Base-by-base conservation (phyloP, 257 asterid species). In the Rhazya stricta region DNA sequence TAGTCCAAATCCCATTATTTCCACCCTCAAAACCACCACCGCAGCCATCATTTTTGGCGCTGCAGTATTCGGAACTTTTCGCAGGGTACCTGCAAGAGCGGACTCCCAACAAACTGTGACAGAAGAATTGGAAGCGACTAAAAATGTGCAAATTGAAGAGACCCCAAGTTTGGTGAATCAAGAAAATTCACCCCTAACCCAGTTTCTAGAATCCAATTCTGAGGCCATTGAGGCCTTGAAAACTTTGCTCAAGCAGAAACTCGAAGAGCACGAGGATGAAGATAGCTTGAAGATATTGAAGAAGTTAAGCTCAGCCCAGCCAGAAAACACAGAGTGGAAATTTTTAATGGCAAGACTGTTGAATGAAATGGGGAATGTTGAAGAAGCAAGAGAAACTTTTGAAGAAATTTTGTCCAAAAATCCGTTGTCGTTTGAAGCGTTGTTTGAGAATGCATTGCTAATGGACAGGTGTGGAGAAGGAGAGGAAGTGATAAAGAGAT, bases 391-490 rank as follows among this genome's bases (percentile, higher is more conserved):
- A 51, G 84, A 75, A 4, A 87, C 83, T 6, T 89, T 87, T 48
- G 96, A 91, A 69, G 89, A 86, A 36, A 83, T 93, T 12, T 73
- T 93, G 46, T 67, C 83, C 3, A 56, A 61, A 27, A 82, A 82
- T 46, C 97, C 97, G 0, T 75, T 91, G 25, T 88, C 83, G 0
- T 87, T 85, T 51, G 93, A 89, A 78, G 97, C 91, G 0, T 74
- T 91, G 76, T 88, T 93, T 39, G 98, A 91, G 81, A 91, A 87
- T 65, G 96, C 94, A 0, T 53, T 91, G 78, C 50, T 93, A 80
- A 88, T 93, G 97, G 98, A 91, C 46, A 81, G 83, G 29, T 79
- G 90, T 32, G 96, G 96, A 3, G 97, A 91, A 78, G 82, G 94
- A 30, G 96, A 81, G 34, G 82, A 71, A 1, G 94, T 85, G 75